Evolutionary conservation across 345 rosid genomes (phyloP).

Genomic region (Brassica juncea): DNA sequence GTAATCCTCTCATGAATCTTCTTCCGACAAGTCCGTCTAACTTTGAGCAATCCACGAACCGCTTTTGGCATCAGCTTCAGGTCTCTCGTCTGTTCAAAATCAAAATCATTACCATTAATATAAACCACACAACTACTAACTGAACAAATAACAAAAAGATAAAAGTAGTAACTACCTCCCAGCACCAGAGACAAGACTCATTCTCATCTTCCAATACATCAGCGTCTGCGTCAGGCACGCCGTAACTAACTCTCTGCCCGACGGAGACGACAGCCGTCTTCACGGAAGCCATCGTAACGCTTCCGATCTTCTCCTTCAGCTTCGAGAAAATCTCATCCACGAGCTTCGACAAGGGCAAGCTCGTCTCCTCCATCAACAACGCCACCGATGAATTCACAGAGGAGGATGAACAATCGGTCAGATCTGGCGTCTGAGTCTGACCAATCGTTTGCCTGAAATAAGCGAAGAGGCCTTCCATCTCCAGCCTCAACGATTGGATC

Average conservation of each 20-base stretch:
- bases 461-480: conserved; percentile 55
- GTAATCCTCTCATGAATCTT: conserved; percentile 83
- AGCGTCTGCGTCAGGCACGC: conserved; percentile 66
- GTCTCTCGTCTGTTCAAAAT: conserved; percentile 66
- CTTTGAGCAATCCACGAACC: conserved; percentile 57
- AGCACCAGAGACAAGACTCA: conserved; percentile 76
- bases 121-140: background rate
- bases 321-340: conserved; percentile 53
- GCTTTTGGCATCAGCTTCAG: conserved; percentile 63
- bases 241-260: conserved; percentile 81
- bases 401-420: conserved; percentile 21
- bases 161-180: conserved; percentile 60
- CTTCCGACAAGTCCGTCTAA: conserved; percentile 68
- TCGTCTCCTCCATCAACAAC: conserved; percentile 75
- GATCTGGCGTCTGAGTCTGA: conserved; percentile 30
- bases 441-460: conserved; percentile 53
- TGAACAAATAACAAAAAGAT: background rate
- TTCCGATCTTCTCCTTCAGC: conserved; percentile 43
- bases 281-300: conserved; percentile 47
- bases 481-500: conserved; percentile 47
- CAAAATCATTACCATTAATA: background rate
- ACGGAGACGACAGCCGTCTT: conserved; percentile 63
- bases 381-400: conserved; percentile 57
- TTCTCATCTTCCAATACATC: conserved; percentile 83
- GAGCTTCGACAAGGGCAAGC: conserved; percentile 59